Conservation (phyloP, 179 eudicot species). For the Beta macrorhiza region DNA sequence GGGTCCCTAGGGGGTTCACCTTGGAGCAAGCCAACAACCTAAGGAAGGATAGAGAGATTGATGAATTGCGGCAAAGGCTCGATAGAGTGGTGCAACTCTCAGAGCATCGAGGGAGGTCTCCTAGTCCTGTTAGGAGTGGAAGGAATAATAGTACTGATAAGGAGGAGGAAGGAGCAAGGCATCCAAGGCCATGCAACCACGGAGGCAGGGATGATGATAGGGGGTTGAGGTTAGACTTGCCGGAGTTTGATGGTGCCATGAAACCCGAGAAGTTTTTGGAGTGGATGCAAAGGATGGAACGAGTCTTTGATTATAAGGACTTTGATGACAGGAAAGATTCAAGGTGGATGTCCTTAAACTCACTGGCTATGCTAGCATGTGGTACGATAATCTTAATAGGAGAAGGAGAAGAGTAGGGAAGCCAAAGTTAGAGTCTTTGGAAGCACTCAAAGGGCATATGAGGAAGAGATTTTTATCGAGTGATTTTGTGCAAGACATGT, state of each 20-base stretch:
- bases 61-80: too few relatives aligned
- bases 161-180: background rate
- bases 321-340: too few relatives aligned
- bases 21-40: background rate
- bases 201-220: background rate
- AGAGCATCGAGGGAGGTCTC: background rate
- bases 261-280: background rate
- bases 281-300: background rate
- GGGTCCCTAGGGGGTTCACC: background rate
- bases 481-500: background rate
- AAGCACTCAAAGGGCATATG: background rate
- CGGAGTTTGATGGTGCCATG: background rate
- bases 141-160: too few relatives aligned
- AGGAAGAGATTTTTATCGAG: background rate
- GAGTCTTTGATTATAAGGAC: too few relatives aligned
- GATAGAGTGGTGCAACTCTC: too few relatives aligned
- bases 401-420: background rate
- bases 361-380: background rate
- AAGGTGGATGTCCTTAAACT: too few relatives aligned
- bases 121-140: background rate
- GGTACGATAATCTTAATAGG: background rate
- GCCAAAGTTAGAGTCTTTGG: background rate
- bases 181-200: too few relatives aligned
- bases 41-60: background rate
- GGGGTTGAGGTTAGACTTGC: background rate